A percentile compares a stretch with the other conserved stretches of the same genome.
These are phyloP conservation scores for Lophiotrema nucula DNA, from an alignment of 495 filamentous ascomycete genomes.

Conservation along the genomic window DNA sequence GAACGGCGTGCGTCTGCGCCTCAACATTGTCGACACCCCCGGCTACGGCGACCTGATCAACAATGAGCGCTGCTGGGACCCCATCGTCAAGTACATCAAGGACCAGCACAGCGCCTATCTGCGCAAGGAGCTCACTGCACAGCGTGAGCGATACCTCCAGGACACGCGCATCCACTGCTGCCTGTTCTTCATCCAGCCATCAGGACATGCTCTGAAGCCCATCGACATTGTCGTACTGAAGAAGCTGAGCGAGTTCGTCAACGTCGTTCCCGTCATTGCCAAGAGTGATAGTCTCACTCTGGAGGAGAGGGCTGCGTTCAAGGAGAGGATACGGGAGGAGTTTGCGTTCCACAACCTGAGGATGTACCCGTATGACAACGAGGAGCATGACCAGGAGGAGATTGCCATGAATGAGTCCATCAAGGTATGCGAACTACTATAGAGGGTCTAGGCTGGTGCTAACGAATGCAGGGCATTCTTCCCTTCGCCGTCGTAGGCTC, in stretches of 20 bases:
- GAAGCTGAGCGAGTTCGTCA: conserved; percentile 98
- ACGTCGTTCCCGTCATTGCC: conserved; percentile 97
- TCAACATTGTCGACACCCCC: conserved; percentile 79
- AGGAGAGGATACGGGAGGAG: conserved; percentile 98
- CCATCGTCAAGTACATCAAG: conserved; percentile 99
- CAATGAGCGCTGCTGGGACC: conserved; percentile 83
- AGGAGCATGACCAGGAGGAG: conserved; percentile 97
- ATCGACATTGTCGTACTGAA: conserved; percentile 99
- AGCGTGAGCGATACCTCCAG: conserved; percentile 98
- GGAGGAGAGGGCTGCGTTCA: conserved; percentile 93
- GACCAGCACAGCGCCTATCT: conserved; percentile 99
- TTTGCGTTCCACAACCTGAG: conserved; percentile 99
- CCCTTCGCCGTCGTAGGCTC: conserved; percentile 98
- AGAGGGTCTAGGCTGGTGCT: background rate
- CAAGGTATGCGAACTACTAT: conserved; percentile 62
- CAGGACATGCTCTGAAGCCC: conserved; percentile 94
- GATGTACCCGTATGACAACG: conserved; percentile 99
- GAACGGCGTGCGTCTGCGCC: conserved; percentile 75
- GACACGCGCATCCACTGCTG: conserved; percentile 99
- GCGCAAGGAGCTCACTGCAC: conserved; percentile 98
- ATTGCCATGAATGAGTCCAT: conserved; percentile 89
- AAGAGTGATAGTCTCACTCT: conserved; percentile 96
- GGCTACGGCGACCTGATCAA: conserved; percentile 81
- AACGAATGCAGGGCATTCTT: conserved; percentile 69
- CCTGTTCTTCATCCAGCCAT: conserved; percentile 99